These are phyloP conservation scores for Eragrostis curvula DNA, from an alignment of 176 grass and related monocot genomes.

Conservation along the genomic window DNA sequence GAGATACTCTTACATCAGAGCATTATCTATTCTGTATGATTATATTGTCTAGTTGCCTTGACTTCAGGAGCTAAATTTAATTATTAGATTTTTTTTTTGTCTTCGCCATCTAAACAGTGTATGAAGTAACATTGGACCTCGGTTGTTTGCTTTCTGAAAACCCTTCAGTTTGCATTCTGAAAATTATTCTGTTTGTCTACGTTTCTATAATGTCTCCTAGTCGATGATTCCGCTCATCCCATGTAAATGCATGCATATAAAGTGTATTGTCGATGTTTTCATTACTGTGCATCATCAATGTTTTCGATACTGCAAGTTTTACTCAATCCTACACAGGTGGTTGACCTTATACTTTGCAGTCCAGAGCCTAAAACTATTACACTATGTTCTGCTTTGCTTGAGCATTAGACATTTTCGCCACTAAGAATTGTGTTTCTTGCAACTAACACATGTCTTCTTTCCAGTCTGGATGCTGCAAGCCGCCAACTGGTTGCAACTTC, in stretches of 20 bases:
- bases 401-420: not conserved
- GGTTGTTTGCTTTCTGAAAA: not conserved
- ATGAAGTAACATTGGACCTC: not conserved
- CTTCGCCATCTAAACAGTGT: not conserved
- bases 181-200: not conserved
- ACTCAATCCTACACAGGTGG: not conserved
- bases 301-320: not conserved
- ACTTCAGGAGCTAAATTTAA: not conserved
- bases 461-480: conserved; percentile 94
- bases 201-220: not conserved
- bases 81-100: not conserved
- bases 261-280: not conserved
- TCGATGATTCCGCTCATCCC: not conserved
- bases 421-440: not conserved
- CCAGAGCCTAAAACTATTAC: not conserved
- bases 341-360: not conserved
- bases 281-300: not conserved
- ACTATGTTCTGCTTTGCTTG: not conserved
- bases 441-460: conserved; percentile 20
- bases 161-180: too few relatives aligned
- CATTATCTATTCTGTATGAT: conserved; percentile 10
- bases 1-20: not conserved
- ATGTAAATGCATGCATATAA: not conserved
- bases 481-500: conserved; percentile 88
- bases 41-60: not conserved